These are phyloP conservation scores for Trapa incisa DNA, from an alignment of 345 rosid species.

Conservation along the genomic window DNA sequence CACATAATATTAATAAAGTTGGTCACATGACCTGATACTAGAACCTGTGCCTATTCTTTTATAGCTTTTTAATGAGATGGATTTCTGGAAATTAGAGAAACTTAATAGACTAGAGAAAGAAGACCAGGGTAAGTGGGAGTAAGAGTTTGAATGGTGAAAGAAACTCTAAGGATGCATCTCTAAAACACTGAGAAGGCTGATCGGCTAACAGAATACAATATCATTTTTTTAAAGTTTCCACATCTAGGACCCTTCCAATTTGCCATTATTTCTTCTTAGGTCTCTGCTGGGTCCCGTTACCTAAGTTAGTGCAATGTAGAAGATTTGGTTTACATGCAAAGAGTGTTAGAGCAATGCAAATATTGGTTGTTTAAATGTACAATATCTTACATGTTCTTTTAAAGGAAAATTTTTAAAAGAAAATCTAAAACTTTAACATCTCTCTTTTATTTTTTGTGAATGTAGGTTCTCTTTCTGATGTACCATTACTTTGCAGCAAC, in stretches of 20 bases:
- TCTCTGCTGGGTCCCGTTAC: neutral
- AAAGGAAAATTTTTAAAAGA: too few relatives aligned
- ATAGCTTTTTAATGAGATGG: neutral
- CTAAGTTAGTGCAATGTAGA: neutral
- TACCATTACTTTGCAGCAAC: slow-evolving; percentile 96
- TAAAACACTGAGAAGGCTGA: too few relatives aligned
- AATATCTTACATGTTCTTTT: neutral
- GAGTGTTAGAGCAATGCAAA: neutral
- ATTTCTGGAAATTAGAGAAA: neutral
- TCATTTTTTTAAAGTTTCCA: neutral
- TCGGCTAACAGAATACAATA: neutral
- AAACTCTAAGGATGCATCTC: neutral
- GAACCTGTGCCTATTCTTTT: neutral
- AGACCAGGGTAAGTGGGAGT: neutral
- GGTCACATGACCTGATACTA: neutral
- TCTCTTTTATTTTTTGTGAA: neutral
- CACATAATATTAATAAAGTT: neutral
- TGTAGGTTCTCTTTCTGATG: slow-evolving; percentile 88
- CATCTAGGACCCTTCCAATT: neutral
- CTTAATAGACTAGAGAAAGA: neutral
- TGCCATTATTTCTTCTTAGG: neutral
- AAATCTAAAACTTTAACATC: neutral
- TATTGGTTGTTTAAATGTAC: neutral
- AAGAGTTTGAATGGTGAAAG: neutral
- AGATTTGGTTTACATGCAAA: neutral